Conservation (phyloP, 768 basidiomycete genomes). For the Agaricus bisporus region DNA sequence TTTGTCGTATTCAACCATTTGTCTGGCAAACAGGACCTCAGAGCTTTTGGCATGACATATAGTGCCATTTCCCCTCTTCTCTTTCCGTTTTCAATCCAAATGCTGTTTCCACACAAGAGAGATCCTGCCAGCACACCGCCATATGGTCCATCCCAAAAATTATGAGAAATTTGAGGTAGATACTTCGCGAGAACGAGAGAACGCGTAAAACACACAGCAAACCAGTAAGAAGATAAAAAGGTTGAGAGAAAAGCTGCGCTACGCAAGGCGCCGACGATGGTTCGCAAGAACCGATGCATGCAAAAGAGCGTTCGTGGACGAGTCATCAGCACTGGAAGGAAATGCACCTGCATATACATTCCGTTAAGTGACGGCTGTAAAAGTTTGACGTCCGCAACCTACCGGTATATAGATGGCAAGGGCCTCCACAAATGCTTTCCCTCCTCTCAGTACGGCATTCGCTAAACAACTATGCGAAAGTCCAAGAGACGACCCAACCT, state of each 20-base stretch:
- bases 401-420: constrained; percentile 69
- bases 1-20: constrained; percentile 42
- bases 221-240: constrained; percentile 70
- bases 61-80: constrained; percentile 75
- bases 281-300: constrained; percentile 32
- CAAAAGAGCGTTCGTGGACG: constrained; percentile 48
- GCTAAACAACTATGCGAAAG: constrained; percentile 51
- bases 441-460: constrained; percentile 49
- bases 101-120: constrained; percentile 65
- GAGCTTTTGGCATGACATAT: constrained; percentile 69
- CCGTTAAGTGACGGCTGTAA: not conserved
- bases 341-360: constrained; percentile 48
- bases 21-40: constrained; percentile 58
- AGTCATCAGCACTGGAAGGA: constrained; percentile 59
- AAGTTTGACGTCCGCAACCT: constrained; percentile 20
- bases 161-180: constrained; percentile 63
- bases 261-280: constrained; percentile 46
- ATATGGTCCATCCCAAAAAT: constrained; percentile 74
- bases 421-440: constrained; percentile 56
- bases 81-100: constrained; percentile 70
- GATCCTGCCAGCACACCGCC: constrained; percentile 65
- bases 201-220: constrained; percentile 61
- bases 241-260: constrained; percentile 69
- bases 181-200: constrained; percentile 58
- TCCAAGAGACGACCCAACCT: constrained; percentile 39